Conservation (phyloP, 2,329 filamentous ascomycete genomes). For the Cadophora malorum region DNA sequence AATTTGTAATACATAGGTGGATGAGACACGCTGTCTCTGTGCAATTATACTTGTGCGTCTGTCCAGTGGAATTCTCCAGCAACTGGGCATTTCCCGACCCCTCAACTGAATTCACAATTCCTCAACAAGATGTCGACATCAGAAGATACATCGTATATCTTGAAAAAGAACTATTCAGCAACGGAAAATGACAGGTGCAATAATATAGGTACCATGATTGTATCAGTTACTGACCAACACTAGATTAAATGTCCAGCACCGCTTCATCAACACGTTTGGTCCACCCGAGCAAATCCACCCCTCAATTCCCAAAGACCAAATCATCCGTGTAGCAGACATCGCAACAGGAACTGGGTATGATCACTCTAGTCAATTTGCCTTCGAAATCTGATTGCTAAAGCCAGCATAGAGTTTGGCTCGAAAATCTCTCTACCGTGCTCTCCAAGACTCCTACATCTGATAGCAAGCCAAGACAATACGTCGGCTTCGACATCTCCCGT, state of each 20-base stretch:
- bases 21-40: not conserved
- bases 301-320: conserved; percentile 9
- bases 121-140: conserved; percentile 6
- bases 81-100: not conserved
- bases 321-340: conserved; percentile 12
- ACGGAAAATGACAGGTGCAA: not conserved
- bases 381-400: not conserved
- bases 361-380: not conserved
- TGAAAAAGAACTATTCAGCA: not conserved
- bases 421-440: conserved; percentile 1
- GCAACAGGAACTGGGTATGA: conserved; percentile 11
- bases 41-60: not conserved
- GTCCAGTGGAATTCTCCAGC: not conserved
- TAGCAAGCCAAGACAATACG: not conserved
- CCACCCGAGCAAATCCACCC: conserved; percentile 5
- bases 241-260: conserved; percentile 8
- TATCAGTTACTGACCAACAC: not conserved
- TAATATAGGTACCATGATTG: not conserved
- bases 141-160: not conserved
- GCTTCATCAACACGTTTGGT: not conserved
- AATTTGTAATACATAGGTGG: not conserved
- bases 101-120: not conserved
- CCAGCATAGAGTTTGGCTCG: not conserved
- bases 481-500: conserved; percentile 19
- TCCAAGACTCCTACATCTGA: not conserved